These are phyloP conservation scores for Helicocarpus griseus DNA, from an alignment of 2,329 filamentous ascomycete genomes.

Conservation along the genomic window DNA sequence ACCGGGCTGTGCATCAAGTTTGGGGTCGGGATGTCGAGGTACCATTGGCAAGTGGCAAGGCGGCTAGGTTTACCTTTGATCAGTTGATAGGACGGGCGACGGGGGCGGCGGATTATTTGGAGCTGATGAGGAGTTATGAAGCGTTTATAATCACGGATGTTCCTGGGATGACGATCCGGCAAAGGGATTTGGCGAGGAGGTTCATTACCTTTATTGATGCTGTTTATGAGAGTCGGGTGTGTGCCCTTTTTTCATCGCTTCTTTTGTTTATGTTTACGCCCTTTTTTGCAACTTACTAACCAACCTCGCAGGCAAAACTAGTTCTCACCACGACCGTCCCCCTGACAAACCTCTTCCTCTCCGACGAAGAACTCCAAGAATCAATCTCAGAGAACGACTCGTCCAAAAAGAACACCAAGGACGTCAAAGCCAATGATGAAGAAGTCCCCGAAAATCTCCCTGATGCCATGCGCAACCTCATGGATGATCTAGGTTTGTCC, in stretches of 20 bases:
- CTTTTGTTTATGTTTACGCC: neutral
- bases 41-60: conserved; percentile 75
- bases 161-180: conserved; percentile 78
- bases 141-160: conserved; percentile 87
- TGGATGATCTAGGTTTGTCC: conserved; percentile 80
- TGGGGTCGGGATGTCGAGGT: conserved; percentile 90
- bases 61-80: conserved; percentile 85
- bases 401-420: conserved; percentile 12
- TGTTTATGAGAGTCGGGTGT: conserved; percentile 66
- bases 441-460: conserved; percentile 47
- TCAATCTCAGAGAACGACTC: conserved; percentile 36
- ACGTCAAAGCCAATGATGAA: conserved; percentile 20
- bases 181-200: conserved; percentile 76
- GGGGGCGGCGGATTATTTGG: conserved; percentile 89
- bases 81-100: conserved; percentile 83
- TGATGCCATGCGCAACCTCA: conserved; percentile 65
- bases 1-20: conserved; percentile 68
- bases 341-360: conserved; percentile 75
- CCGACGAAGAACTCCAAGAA: conserved; percentile 57
- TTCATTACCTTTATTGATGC: conserved; percentile 99
- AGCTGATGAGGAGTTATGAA: conserved; percentile 81
- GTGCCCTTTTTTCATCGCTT: conserved; percentile 12
- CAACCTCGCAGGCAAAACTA: conserved; percentile 64
- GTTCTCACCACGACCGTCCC: conserved; percentile 86
- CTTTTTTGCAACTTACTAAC: neutral